phyloP scores from a whole-genome alignment of 1,139 yeast genomes.

The Saccharomyces hybrid region DNA sequence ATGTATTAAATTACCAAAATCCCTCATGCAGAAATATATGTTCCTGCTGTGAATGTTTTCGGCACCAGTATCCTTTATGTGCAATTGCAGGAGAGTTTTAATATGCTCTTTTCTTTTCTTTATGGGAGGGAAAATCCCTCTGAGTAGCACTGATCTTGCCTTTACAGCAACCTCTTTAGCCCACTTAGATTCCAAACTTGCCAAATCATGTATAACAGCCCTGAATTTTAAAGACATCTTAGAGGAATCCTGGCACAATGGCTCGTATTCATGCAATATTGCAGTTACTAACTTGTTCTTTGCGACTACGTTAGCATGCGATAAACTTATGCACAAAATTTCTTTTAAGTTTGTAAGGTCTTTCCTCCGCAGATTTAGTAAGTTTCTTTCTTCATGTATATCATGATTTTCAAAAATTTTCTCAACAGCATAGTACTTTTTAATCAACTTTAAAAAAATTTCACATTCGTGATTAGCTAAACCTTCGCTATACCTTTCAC shows the following conservation, averaged over 20 bases:
- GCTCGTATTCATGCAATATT: conserved; percentile 68
- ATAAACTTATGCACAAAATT: conserved; percentile 63
- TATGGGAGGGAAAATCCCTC: conserved; percentile 88
- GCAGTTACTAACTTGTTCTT: conserved; percentile 83
- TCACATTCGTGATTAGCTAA: conserved; percentile 70
- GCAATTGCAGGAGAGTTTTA: conserved; percentile 83
- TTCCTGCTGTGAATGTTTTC: conserved; percentile 74
- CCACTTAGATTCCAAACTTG: conserved; percentile 77
- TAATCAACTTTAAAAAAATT: conserved; percentile 58
- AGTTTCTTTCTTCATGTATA: conserved; percentile 72
- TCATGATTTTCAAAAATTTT: conserved; percentile 63
- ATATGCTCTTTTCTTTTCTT: conserved; percentile 91
- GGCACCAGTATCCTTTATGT: conserved; percentile 78
- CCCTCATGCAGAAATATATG: conserved; percentile 67
- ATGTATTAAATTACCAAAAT: conserved; percentile 83
- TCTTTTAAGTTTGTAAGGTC: conserved; percentile 63
- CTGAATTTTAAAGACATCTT: conserved; percentile 62
- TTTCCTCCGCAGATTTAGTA: conserved; percentile 75
- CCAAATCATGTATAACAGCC: conserved; percentile 62
- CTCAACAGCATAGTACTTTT: conserved; percentile 68
- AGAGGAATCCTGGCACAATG: conserved; percentile 55
- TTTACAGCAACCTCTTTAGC: conserved; percentile 86
- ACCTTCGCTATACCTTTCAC: conserved; percentile 62
- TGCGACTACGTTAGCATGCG: conserved; percentile 85
- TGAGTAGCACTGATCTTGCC: conserved; percentile 88